Conservation (phyloP, 2,329 filamentous ascomycete genomes). For the Ophiostoma fasciatum region DNA sequence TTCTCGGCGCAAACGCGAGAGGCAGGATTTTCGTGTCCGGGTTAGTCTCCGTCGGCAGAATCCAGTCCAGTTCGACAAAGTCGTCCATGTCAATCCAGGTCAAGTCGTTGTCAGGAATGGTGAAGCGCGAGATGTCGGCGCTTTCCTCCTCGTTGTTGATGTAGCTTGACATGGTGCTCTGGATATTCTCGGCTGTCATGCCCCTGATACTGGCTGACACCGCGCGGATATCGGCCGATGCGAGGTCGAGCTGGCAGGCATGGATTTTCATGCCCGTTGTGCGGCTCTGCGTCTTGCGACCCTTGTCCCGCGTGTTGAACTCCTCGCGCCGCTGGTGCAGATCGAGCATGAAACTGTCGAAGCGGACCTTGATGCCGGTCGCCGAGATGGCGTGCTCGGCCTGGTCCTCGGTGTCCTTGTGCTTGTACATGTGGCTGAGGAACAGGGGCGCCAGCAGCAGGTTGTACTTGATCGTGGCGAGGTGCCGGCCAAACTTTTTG, state of each 20-base stretch:
- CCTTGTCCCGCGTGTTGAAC: slow-evolving; percentile 68
- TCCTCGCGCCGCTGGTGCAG: slow-evolving; percentile 88
- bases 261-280: slow-evolving; percentile 95
- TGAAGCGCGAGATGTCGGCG: slow-evolving; percentile 73
- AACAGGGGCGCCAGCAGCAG: slow-evolving; percentile 83
- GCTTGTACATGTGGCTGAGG: slow-evolving; percentile 94
- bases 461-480: slow-evolving; percentile 98
- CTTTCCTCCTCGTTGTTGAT: slow-evolving; percentile 40
- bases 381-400: slow-evolving; percentile 65
- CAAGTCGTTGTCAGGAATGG: slow-evolving; percentile 86
- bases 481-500: slow-evolving; percentile 93
- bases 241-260: slow-evolving; percentile 80
- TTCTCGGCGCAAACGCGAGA: slow-evolving; percentile 78
- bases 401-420: slow-evolving; percentile 87
- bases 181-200: slow-evolving; percentile 61
- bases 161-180: slow-evolving; percentile 35
- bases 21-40: slow-evolving; percentile 91
- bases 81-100: slow-evolving; percentile 99
- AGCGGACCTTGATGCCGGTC: slow-evolving; percentile 87
- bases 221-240: slow-evolving; percentile 81
- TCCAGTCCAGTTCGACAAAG: slow-evolving; percentile 96
- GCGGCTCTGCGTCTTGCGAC: slow-evolving; percentile 58
- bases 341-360: slow-evolving; percentile 96
- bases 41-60: slow-evolving; percentile 75
- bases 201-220: slow-evolving; percentile 81